These are phyloP conservation scores for Colletotrichum siamense DNA, from an alignment of 2,329 filamentous ascomycete genomes.

Conservation along the genomic window DNA sequence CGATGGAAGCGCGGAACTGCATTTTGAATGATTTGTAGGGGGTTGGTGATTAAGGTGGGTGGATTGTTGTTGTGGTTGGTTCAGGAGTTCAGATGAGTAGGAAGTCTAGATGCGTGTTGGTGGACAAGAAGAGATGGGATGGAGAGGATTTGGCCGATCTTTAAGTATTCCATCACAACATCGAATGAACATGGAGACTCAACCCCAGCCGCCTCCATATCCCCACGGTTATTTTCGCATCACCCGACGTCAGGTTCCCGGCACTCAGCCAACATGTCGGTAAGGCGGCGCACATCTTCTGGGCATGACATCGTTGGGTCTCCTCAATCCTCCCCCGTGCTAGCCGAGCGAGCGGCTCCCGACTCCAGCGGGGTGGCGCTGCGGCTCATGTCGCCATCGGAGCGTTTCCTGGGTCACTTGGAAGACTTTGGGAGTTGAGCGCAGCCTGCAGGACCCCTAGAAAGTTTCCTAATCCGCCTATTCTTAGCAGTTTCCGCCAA, in stretches of 20 bases:
- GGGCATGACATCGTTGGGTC: neutral
- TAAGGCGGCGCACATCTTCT: neutral
- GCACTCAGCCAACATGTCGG: neutral
- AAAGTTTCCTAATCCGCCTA: neutral
- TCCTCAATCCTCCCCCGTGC: neutral
- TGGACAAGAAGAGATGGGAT: neutral
- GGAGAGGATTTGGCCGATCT: neutral
- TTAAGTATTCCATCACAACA: neutral
- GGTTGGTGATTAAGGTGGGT: neutral
- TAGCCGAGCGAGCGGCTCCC: neutral
- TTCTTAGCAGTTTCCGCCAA: neutral
- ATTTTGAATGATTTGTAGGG: conserved; percentile 15
- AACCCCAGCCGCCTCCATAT: neutral
- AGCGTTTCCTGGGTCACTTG: neutral
- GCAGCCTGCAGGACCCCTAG: neutral
- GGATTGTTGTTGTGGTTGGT: too few species aligned
- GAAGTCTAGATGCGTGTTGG: neutral
- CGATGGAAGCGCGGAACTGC: conserved; percentile 25
- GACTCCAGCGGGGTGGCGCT: neutral
- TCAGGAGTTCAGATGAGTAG: neutral
- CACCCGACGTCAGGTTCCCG: neutral
- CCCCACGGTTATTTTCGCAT: neutral
- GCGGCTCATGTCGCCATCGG: neutral
- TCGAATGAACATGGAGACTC: neutral
- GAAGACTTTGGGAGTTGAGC: neutral